A percentile compares a stretch with the other conserved stretches of the same genome.
Evolutionary conservation across 139 green algal genomes (phyloP).

Genomic region (Trebouxia sp.): DNA sequence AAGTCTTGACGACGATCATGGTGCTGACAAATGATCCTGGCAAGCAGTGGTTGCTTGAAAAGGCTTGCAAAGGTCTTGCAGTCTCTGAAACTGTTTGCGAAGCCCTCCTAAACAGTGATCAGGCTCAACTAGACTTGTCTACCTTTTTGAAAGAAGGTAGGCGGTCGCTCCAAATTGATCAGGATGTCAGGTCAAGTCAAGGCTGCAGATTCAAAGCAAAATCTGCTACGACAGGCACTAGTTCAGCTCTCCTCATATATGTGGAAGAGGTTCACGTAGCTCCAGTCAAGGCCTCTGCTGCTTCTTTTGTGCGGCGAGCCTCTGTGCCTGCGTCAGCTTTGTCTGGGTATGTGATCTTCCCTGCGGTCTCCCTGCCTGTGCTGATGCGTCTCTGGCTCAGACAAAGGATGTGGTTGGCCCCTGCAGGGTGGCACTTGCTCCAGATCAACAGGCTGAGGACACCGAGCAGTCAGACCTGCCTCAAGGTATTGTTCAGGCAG

Average conservation of each 20-base stretch:
- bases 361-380: too few relatives aligned
- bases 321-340: too few relatives aligned
- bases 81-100: neutral
- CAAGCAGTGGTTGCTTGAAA: constrained; percentile 4
- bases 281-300: neutral
- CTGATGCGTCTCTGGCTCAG: too few relatives aligned
- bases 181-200: too few relatives aligned
- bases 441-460: neutral
- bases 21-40: neutral
- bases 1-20: neutral
- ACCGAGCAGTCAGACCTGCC: too few relatives aligned
- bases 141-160: constrained; percentile 23
- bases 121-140: constrained; percentile 15
- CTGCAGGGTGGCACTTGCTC: neutral
- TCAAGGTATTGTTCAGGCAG: too few relatives aligned
- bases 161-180: too few relatives aligned
- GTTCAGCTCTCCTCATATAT: neutral
- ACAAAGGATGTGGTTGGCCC: neutral
- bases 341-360: too few relatives aligned
- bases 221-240: neutral
- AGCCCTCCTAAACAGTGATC: neutral
- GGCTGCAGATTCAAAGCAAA: too few relatives aligned
- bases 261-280: neutral
- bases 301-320: neutral
- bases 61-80: constrained; percentile 7